These are phyloP conservation scores for Wallacemonas sp. DNA, from an alignment of 208 protist genomes.

Conservation along the genomic window DNA sequence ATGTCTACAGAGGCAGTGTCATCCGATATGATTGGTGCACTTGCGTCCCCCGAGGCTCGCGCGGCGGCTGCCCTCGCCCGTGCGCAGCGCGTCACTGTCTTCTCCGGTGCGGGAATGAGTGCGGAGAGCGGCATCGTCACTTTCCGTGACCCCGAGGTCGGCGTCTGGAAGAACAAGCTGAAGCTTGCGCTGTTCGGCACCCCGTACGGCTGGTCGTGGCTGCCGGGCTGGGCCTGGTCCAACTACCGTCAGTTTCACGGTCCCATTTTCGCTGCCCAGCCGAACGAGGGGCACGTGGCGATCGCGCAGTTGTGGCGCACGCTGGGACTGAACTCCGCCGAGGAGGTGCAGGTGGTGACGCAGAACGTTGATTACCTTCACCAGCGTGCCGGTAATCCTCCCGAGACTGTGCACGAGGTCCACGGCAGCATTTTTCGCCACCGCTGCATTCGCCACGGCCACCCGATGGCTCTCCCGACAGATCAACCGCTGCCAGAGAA, in stretches of 20 bases:
- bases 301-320: slow-evolving; percentile 17
- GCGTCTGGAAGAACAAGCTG: slow-evolving; percentile 30
- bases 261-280: slow-evolving; percentile 23
- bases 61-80: slow-evolving; percentile 12
- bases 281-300: slow-evolving; percentile 33
- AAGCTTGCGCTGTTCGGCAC: slow-evolving; percentile 20
- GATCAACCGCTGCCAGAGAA: slow-evolving; percentile 14
- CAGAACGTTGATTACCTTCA: slow-evolving; percentile 63
- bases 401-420: slow-evolving; percentile 22
- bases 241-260: slow-evolving; percentile 24
- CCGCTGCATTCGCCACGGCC: slow-evolving; percentile 21
- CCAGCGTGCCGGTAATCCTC: slow-evolving; percentile 24
- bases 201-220: slow-evolving; percentile 30
- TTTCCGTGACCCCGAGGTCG: slow-evolving; percentile 35
- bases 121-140: slow-evolving; percentile 50
- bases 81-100: slow-evolving; percentile 22
- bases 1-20: too few relatives aligned
- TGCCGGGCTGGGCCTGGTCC: slow-evolving; percentile 15
- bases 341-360: slow-evolving; percentile 31
- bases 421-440: slow-evolving; percentile 40
- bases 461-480: slow-evolving; percentile 14
- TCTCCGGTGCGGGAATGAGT: slow-evolving; percentile 45
- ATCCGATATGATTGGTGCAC: neutral
- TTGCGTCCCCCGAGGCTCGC: neutral
- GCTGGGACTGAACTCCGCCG: neutral